Percentiles rank a stretch among this genome's conserved stretches.
Conservation (phyloP, 2,329 filamentous ascomycete species). For the Zarea fungicola region DNA sequence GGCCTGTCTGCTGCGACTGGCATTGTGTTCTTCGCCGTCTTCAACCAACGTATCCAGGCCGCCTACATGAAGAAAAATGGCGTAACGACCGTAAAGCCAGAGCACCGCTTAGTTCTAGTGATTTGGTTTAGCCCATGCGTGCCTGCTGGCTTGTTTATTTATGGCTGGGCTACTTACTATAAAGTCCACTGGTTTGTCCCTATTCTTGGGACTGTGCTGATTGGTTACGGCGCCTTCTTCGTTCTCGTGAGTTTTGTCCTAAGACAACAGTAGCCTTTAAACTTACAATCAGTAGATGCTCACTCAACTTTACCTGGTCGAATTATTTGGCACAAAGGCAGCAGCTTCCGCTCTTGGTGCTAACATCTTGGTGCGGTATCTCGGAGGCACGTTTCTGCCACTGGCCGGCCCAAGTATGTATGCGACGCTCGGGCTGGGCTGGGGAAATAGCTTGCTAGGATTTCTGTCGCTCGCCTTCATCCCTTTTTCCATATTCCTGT, state of each 20-base stretch:
- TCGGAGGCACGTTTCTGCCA: constrained; percentile 55
- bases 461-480: constrained; percentile 33
- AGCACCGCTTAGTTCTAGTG: not conserved
- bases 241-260: constrained; percentile 24
- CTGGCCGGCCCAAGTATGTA: constrained; percentile 41
- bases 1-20: too few relatives aligned
- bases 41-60: too few relatives aligned
- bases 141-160: constrained; percentile 50
- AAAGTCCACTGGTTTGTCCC: constrained; percentile 52
- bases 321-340: constrained; percentile 11
- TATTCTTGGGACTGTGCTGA: constrained; percentile 48
- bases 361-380: constrained; percentile 33
- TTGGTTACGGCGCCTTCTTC: constrained; percentile 39
- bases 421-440: constrained; percentile 37
- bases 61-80: too few relatives aligned
- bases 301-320: constrained; percentile 22
- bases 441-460: constrained; percentile 31
- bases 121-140: constrained; percentile 49
- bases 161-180: constrained; percentile 52
- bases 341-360: constrained; percentile 13
- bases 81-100: too few relatives aligned
- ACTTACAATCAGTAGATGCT: not conserved
- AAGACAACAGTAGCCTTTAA: not conserved
- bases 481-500: constrained; percentile 22
- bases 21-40: too few relatives aligned